Evolutionary conservation across 352 stramenopile genomes (phyloP).

Genomic region (Peronospora tabacina): DNA sequence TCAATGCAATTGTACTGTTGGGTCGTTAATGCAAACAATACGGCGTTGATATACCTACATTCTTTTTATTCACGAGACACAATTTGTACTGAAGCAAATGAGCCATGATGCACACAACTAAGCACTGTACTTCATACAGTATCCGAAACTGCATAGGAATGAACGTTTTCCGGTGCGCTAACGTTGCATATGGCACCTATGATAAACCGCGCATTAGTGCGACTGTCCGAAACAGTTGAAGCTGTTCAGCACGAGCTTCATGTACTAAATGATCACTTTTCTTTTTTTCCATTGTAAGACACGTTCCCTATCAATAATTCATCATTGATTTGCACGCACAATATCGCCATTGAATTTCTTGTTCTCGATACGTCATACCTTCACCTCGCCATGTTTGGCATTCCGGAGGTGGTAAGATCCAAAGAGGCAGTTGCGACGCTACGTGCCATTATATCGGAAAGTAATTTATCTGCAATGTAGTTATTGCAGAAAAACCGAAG

Average conservation of each 20-base stretch:
- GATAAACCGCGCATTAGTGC: slow-evolving; percentile 60
- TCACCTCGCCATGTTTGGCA: slow-evolving; percentile 70
- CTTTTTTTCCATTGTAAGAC: slow-evolving; percentile 53
- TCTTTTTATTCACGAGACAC: too few relatives aligned
- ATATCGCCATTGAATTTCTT: slow-evolving; percentile 76
- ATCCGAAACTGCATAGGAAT: slow-evolving; percentile 36
- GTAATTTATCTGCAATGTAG: background rate
- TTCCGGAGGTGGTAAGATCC: slow-evolving; percentile 72
- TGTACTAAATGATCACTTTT: slow-evolving; percentile 57
- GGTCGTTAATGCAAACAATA: background rate
- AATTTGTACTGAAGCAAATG: too few relatives aligned
- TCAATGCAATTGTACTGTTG: background rate
- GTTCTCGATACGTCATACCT: slow-evolving; percentile 53
- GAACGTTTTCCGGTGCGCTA: slow-evolving; percentile 30
- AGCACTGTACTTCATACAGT: slow-evolving; percentile 33
- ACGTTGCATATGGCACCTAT: slow-evolving; percentile 62
- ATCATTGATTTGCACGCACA: slow-evolving; percentile 58
- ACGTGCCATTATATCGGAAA: slow-evolving; percentile 27
- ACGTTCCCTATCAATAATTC: slow-evolving; percentile 56
- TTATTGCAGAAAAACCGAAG: too few relatives aligned
- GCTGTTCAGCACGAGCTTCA: slow-evolving; percentile 60
- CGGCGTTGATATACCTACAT: background rate
- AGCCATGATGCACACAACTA: slow-evolving; percentile 55
- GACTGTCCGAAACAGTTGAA: slow-evolving; percentile 67
- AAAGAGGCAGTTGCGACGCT: slow-evolving; percentile 62